Evolutionary conservation across 139 green algal genomes (phyloP), one percentile per base, ranked within the genome.

Genomic region (Pseudopediastrum boryanum): DNA sequence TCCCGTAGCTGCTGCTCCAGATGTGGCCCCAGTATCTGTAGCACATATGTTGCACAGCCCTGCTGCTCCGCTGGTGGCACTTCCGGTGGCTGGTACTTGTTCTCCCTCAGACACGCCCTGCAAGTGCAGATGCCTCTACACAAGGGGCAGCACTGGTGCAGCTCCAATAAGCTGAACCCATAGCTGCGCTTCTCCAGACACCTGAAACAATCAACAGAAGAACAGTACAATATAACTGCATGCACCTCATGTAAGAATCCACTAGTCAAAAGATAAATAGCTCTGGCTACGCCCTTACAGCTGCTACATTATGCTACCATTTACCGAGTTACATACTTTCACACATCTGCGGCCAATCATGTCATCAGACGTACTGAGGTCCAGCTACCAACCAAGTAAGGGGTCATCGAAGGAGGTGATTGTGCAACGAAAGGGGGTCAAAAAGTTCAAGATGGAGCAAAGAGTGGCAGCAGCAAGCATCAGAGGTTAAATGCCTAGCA

Each of bases 71-170:
- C 44, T 31, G 66, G 46, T 42, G 33, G 77, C 80, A 59, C 31
- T 31, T 35, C 54, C 54, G 54, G 54, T 27, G 54, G n/a, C 25
- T 10, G 16, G 42, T 64, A 35, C 31, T 71, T 44, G 25, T 42
- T 43, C 31, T 62, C 50, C 59, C 81, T 74, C 31, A 85, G 33
- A 59, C 50, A 71, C 21, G 63, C 64, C 64, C 81, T 65, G 81
- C 67, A 80, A 50, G 74, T 80, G 75, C 81, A 85, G 29, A 48
- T 33, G 48, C 81, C 81, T 4, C 39, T 38, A 41, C 67, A 80
- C 29, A 56, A 44, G n/a, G 56, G 67, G 23, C n/a, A 52, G 31
- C 10, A 13, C 41, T 33, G 27, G 21, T 44, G 38, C 12, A 80
- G 73, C 2, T 63, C 27, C 21, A 21, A 4, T 8, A 80, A 42